phyloP scores from a whole-genome alignment of 768 basidiomycete species.

The Leccinum subtestaceum region DNA sequence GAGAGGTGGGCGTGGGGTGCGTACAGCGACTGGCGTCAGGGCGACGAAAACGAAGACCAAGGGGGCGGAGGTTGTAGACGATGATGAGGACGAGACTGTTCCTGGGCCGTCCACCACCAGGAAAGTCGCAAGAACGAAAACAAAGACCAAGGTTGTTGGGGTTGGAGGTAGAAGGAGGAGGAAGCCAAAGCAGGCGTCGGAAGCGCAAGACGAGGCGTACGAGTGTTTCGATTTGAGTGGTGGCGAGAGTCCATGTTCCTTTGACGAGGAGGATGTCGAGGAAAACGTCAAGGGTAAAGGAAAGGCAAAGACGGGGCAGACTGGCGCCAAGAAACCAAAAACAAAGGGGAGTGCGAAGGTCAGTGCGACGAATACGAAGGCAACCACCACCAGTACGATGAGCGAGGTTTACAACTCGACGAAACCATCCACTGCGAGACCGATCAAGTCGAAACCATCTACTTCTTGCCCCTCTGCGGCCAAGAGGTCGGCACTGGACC shows the following conservation, averaged over 20 bases:
- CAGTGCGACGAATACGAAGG: not conserved
- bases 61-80: not conserved
- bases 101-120: slow-evolving; percentile 6
- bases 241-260: slow-evolving; percentile 21
- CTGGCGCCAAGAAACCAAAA: not conserved
- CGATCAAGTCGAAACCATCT: slow-evolving; percentile 5
- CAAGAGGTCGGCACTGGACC: slow-evolving; percentile 1
- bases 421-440: slow-evolving; percentile 6
- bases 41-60: not conserved
- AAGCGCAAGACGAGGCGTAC: slow-evolving; percentile 29
- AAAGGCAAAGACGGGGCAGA: slow-evolving; percentile 4
- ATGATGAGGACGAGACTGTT: not conserved
- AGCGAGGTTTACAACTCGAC: slow-evolving; percentile 8
- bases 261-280: slow-evolving; percentile 8
- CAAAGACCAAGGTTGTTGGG: slow-evolving; percentile 6
- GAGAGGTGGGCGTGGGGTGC: slow-evolving; percentile 15
- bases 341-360: not conserved
- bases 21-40: not conserved
- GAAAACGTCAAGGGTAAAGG: slow-evolving; percentile 5
- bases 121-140: slow-evolving; percentile 4
- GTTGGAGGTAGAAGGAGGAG: slow-evolving; percentile 11
- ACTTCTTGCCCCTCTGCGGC: not conserved
- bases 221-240: slow-evolving; percentile 26
- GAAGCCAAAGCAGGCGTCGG: slow-evolving; percentile 21
- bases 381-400: slow-evolving; percentile 6